These are phyloP conservation scores for Penicillium riverlandense DNA, from an alignment of 495 filamentous ascomycete genomes.

Conservation along the genomic window DNA sequence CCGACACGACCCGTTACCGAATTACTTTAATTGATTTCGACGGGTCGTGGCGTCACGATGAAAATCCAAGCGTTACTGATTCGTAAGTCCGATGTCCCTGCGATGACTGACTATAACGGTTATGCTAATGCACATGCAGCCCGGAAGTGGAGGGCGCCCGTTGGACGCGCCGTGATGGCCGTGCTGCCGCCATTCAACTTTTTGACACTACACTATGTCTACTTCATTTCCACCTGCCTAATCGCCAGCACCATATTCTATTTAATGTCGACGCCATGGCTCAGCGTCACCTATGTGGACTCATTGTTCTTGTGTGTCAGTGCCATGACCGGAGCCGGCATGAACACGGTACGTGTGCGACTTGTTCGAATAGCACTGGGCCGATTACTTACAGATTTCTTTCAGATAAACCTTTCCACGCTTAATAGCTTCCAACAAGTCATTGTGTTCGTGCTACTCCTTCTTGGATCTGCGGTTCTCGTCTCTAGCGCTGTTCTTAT, in stretches of 20 bases:
- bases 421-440: conserved; percentile 76
- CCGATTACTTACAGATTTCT: neutral
- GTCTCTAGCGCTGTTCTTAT: conserved; percentile 38
- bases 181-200: conserved; percentile 55
- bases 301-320: conserved; percentile 68
- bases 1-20: neutral
- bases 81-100: conserved; percentile 5
- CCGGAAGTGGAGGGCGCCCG: conserved; percentile 10
- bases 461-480: conserved; percentile 57
- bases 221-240: conserved; percentile 65
- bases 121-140: conserved; percentile 6
- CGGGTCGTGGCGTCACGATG: neutral
- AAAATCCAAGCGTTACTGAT: conserved; percentile 3
- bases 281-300: conserved; percentile 65
- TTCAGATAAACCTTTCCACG: conserved; percentile 53
- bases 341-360: conserved; percentile 53
- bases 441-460: conserved; percentile 63
- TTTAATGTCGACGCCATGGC: conserved; percentile 52
- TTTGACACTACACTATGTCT: conserved; percentile 69
- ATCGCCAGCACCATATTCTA: conserved; percentile 67
- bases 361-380: neutral
- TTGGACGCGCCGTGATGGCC: conserved; percentile 19
- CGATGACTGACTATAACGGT: neutral
- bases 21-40: neutral
- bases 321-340: conserved; percentile 74